Evolutionary conservation across 108 stramenopile genomes (phyloP), one percentile per base, ranked within the genome.

Genomic region (Nitzschia sp.): DNA sequence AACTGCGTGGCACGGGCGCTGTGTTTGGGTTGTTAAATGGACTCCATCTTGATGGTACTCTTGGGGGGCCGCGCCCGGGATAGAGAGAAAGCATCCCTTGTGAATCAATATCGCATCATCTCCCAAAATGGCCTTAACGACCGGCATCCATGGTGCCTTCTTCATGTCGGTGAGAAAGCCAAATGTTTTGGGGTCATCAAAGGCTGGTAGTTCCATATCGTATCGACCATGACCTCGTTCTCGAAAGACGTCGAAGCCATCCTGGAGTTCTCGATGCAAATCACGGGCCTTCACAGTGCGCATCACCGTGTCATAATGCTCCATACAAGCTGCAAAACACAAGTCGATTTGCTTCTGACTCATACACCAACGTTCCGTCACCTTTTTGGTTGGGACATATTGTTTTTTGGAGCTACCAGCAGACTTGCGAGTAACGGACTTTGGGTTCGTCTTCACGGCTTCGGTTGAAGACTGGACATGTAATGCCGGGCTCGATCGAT

Each of bases 1-100:
- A 17, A 96, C 81, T 13, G 90, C 90, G 73, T 93, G 92, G 47
- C 91, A 93, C 1, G 90, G 90, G 44, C 74, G 76, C 53, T 93
- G 90, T 8, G 58, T 66, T 63, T 87, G 87, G 30, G 73, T 83
- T 47, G 78, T 87, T 58, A 95, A 69, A 73, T 95, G 94, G n/a
- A 87, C 69, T 17, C 94, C 94, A 74, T 95, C 94, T 72, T 92
- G 90, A 58, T 95, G 94, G 64, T 93, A 95, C 9, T 78, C 81
- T 64, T 95, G 94, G 27, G 76, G 53, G 27, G 77, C 88, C 5
- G 80, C 70, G 13, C 72, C 94, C 30, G 94, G 94, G 45, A 93
- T 67, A 13, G 86, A 85, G 30, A 95, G 60, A 65, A 95, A 92
- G 52, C 78, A 77, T 26, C 94, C 94, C 72, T 89, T 90, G 83